Conservation (phyloP, 306 rosid genomes). For the Biancaea sappan region DNA sequence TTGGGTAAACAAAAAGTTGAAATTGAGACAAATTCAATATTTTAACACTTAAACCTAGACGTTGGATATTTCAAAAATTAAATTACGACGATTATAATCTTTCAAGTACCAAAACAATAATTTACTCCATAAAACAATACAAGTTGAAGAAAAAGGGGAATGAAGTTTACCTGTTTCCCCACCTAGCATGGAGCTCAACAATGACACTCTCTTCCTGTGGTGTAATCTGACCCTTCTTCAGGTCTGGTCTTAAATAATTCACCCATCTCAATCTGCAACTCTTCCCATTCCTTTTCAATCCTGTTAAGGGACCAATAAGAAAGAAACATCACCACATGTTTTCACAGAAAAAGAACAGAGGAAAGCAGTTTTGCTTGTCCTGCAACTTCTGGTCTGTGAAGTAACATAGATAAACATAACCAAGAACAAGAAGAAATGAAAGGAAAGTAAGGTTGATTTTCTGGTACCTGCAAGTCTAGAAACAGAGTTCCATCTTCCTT, state of each 20-base stretch:
- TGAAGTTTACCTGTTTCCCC: constrained; percentile 87
- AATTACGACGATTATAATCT: too few species aligned
- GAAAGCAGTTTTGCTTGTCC: constrained; percentile 6
- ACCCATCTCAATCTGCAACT: constrained; percentile 98
- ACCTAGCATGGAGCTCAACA: constrained; percentile 80
- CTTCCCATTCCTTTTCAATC: constrained; percentile 92
- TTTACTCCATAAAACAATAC: too few species aligned
- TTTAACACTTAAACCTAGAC: too few species aligned
- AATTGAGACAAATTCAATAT: too few species aligned
- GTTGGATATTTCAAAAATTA: too few species aligned
- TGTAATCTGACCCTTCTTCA: constrained; percentile 90
- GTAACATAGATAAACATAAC: too few species aligned
- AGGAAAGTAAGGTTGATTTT: neutral
- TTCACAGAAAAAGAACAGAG: too few species aligned
- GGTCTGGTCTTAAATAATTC: constrained; percentile 92
- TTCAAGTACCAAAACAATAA: too few species aligned
- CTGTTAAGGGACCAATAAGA: constrained; percentile 40
- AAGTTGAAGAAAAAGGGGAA: neutral
- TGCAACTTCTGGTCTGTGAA: constrained; percentile 1
- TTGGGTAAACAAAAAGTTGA: too few species aligned
- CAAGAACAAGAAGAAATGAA: neutral
- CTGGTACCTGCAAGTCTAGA: constrained; percentile 78
- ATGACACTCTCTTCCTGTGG: constrained; percentile 92
- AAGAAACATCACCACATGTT: constrained; percentile 10
- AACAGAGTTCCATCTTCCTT: constrained; percentile 99